Conservation (phyloP, 1,139 yeast genomes). For the Taphrina deformans region DNA sequence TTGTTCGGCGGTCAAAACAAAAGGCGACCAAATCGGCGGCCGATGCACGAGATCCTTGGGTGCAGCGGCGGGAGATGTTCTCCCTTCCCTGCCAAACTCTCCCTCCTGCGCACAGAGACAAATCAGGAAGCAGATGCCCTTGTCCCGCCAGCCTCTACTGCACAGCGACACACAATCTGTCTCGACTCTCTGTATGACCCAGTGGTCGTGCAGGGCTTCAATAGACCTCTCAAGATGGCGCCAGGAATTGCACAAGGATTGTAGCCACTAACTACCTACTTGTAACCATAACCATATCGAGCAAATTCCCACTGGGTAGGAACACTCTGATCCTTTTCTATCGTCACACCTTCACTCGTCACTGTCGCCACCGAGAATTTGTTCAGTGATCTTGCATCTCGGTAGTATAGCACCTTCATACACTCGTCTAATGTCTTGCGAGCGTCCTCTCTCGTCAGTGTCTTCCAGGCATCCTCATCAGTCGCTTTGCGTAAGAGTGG, state of each 20-base stretch:
- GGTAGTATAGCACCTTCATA: constrained; percentile 91
- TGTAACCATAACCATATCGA: constrained; percentile 76
- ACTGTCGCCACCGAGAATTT: constrained; percentile 81
- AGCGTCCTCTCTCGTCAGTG: constrained; percentile 73
- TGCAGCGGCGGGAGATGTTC: too few species aligned
- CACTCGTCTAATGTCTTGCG: constrained; percentile 71
- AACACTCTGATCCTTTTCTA: constrained; percentile 69
- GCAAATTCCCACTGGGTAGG: constrained; percentile 94
- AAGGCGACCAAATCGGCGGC: neutral
- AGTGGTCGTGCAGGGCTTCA: too few species aligned
- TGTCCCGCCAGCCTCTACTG: too few species aligned
- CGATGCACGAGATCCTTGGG: neutral
- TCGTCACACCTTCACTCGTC: constrained; percentile 58
- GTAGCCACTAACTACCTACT: neutral
- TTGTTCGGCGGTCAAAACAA: constrained; percentile 6
- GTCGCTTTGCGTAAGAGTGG: constrained; percentile 90
- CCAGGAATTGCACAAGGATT: neutral
- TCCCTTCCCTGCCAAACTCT: too few species aligned
- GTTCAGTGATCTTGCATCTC: constrained; percentile 94
- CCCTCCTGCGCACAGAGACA: too few species aligned
- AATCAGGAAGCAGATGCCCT: too few species aligned
- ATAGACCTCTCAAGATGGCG: neutral
- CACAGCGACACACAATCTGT: too few species aligned
- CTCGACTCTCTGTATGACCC: too few species aligned
- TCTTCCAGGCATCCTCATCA: constrained; percentile 66